Evolutionary conservation across 2,329 filamentous ascomycete genomes (phyloP), one percentile per base, ranked within the genome.

Genomic region (Venturia oleaginea): DNA sequence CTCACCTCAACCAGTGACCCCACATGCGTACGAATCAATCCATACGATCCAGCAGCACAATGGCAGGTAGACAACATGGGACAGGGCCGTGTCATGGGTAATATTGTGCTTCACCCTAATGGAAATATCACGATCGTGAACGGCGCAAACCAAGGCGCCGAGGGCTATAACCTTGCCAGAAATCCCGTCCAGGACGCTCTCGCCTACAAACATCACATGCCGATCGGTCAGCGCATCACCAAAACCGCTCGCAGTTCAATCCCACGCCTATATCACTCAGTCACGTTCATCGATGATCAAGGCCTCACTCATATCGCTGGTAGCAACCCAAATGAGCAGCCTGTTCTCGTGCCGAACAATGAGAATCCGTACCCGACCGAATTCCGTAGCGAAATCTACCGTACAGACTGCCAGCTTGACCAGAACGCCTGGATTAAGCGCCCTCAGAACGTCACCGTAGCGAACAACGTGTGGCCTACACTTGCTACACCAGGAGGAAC

Each of bases 61-160:
- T 86, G 83, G 83, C 78, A 83, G 65, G 78, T 85, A 76, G 83
- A 85, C 67, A 73, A 77, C 15, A 86, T 86, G 83, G 83, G 82
- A 7, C 76, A 82, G 70, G 82, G 81, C 34, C 80, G 83, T 66
- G 80, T 79, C 59, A 86, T 86, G 84, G 81, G 86, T 40, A 84
- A 86, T 71, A 83, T 80, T 37, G 80, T 81, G 43, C 75, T 86
- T 13, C 79, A 87, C 43, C 80, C 84, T 8, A 84, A 87, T 68
- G 84, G 84, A 43, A 86, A 80, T 2, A 78, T 85, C 48, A 72
- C 97, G 62, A 85, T 81, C 78, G 74, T 86, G 65, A 86, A 86
- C 69, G 84, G 84, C 65, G 82, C 79, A 68, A 81, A 81, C 66
- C 73, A 76, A 65, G 84, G 84, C 67, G 80, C 82, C 37, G 83